Evolutionary conservation across 768 basidiomycete genomes (phyloP), one percentile per base, ranked within the genome.

Genomic region (Boletus rufocinnamomeus): DNA sequence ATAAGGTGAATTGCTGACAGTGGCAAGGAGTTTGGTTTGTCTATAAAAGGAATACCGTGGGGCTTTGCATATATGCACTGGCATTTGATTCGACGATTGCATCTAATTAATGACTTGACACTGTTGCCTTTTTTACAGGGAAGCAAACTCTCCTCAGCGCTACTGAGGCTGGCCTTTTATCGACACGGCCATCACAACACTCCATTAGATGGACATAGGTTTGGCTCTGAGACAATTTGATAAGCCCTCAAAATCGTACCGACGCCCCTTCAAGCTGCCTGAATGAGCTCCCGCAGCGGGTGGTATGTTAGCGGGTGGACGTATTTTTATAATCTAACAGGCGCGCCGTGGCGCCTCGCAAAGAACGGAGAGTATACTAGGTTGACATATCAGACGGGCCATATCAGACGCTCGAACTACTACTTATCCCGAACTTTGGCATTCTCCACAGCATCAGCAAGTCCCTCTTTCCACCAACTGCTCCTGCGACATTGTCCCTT

Each of bases 21-120:
- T 5, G 38, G 8, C 38, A 4, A 35, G 38, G 40, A 41, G n/a
- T 21, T 9, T 38, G 11, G 19, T 23, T 35, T 37, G 45, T 58
- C 63, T 43, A 63, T 45, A 63, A 59, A 63, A 25, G 61, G 63
- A 30, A n/a, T n/a, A n/a, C n/a, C n/a, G n/a, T n/a, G n/a, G n/a
- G n/a, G n/a, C n/a, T n/a, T n/a, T n/a, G n/a, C n/a, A n/a, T n/a
- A n/a, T n/a, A n/a, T n/a, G n/a, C n/a, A n/a, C n/a, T n/a, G n/a
- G n/a, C n/a, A n/a, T n/a, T n/a, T n/a, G n/a, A n/a, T n/a, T n/a
- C n/a, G n/a, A n/a, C n/a, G n/a, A n/a, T n/a, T 19, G 37, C 37
- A 37, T 16, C 37, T 37, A 17, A 38, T 40, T 19, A 14, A 34
- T 14, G 34, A 34, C 5, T 34, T 34, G 34, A 35, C 35, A 32